These are phyloP conservation scores for Globisporangium iwayamae DNA, from an alignment of 352 stramenopile genomes.

Conservation along the genomic window DNA sequence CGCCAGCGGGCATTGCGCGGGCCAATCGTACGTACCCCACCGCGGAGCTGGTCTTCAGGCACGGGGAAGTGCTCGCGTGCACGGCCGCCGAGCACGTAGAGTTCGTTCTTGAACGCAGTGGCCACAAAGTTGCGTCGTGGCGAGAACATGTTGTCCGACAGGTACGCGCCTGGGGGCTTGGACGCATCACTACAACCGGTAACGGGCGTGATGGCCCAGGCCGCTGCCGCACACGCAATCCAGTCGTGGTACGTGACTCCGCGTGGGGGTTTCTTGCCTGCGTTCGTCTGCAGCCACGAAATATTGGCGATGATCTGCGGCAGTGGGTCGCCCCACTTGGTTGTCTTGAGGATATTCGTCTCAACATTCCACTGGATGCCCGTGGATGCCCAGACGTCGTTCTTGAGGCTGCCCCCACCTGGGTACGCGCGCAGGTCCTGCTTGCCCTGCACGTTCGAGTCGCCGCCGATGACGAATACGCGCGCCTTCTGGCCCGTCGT, in stretches of 20 bases:
- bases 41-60: slow-evolving; percentile 44
- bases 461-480: slow-evolving; percentile 67
- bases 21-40: slow-evolving; percentile 26
- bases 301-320: slow-evolving; percentile 65
- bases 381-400: slow-evolving; percentile 76
- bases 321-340: slow-evolving; percentile 66
- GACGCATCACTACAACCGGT: slow-evolving; percentile 56
- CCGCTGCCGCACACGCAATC: slow-evolving; percentile 54
- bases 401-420: slow-evolving; percentile 52
- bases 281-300: slow-evolving; percentile 73
- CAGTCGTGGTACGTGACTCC: slow-evolving; percentile 60
- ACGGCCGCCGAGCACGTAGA: slow-evolving; percentile 59
- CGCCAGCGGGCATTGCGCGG: slow-evolving; percentile 48
- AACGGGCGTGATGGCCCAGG: slow-evolving; percentile 48
- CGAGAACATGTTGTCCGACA: slow-evolving; percentile 79
- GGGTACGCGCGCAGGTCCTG: slow-evolving; percentile 74
- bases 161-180: slow-evolving; percentile 51
- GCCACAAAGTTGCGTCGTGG: slow-evolving; percentile 65
- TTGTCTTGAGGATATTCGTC: slow-evolving; percentile 60
- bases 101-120: slow-evolving; percentile 50
- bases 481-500: slow-evolving; percentile 46
- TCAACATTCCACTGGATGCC: slow-evolving; percentile 48
- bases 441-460: slow-evolving; percentile 61
- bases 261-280: slow-evolving; percentile 52
- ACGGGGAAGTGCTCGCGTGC: slow-evolving; percentile 60